A percentile compares a stretch with the other conserved stretches of the same genome.
These are phyloP conservation scores for Cryomyces antarcticus DNA, from an alignment of 495 filamentous ascomycete genomes.

Conservation along the genomic window DNA sequence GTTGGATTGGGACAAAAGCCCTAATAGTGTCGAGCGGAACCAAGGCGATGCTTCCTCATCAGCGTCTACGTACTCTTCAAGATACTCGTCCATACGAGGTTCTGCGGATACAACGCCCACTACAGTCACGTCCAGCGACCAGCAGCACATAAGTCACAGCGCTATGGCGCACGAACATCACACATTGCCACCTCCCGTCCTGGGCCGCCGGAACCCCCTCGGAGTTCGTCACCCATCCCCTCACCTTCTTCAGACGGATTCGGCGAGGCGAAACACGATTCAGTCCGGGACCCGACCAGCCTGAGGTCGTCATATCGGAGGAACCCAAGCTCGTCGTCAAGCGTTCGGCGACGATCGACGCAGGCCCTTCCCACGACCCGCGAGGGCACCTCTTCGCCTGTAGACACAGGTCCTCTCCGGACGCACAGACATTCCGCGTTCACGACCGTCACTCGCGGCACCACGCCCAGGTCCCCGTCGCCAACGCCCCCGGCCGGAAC, in stretches of 20 bases:
- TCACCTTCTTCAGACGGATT: slow-evolving; percentile 11
- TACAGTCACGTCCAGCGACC: slow-evolving; percentile 1
- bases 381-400: slow-evolving; percentile 7
- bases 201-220: too few relatives aligned
- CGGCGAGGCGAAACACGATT: slow-evolving; percentile 5
- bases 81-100: slow-evolving; percentile 8
- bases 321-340: slow-evolving; percentile 7
- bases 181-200: slow-evolving; percentile 13
- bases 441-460: neutral
- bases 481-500: neutral
- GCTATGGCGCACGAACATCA: slow-evolving; percentile 5
- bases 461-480: slow-evolving; percentile 1
- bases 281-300: slow-evolving; percentile 7
- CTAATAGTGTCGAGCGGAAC: slow-evolving; percentile 1
- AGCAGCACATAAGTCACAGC: too few relatives aligned
- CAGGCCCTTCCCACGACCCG: slow-evolving; percentile 11
- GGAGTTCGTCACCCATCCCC: slow-evolving; percentile 11
- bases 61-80: neutral
- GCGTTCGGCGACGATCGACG: slow-evolving; percentile 12
- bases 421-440: slow-evolving; percentile 8
- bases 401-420: neutral
- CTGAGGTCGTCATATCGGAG: slow-evolving; percentile 13
- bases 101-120: slow-evolving; percentile 7
- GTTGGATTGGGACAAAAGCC: slow-evolving; percentile 4
- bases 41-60: neutral